These are phyloP conservation scores for Globisporangium polare DNA, from an alignment of 352 stramenopile genomes.

Conservation along the genomic window DNA sequence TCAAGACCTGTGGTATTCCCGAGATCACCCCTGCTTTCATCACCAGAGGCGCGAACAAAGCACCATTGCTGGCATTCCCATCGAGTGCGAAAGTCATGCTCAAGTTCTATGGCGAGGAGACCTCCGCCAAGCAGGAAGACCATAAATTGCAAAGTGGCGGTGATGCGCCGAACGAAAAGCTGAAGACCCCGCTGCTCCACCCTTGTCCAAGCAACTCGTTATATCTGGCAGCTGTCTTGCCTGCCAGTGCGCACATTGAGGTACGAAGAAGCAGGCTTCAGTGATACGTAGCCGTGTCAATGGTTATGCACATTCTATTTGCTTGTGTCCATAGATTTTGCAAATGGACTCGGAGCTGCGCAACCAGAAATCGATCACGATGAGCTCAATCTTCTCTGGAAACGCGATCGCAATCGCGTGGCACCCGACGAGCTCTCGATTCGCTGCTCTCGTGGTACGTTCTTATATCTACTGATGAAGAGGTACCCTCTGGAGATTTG, in stretches of 20 bases:
- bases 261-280: constrained; percentile 15
- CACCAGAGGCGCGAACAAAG: constrained; percentile 27
- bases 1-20: constrained; percentile 35
- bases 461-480: neutral
- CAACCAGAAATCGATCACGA: constrained; percentile 58
- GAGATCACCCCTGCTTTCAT: constrained; percentile 34
- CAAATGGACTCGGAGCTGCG: constrained; percentile 65
- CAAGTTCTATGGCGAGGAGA: constrained; percentile 48
- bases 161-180: constrained; percentile 38
- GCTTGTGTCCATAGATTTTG: constrained; percentile 33
- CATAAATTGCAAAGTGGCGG: constrained; percentile 42
- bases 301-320: neutral
- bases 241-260: constrained; percentile 52
- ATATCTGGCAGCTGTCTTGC: constrained; percentile 45
- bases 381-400: constrained; percentile 52
- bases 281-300: neutral
- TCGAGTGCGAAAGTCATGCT: constrained; percentile 33
- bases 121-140: constrained; percentile 47
- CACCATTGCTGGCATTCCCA: constrained; percentile 45
- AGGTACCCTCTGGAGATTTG: neutral
- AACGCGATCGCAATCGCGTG: constrained; percentile 63
- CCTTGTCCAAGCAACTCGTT: constrained; percentile 29
- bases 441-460: constrained; percentile 51
- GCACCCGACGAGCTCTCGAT: constrained; percentile 43
- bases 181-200: constrained; percentile 30